Percentiles rank a stretch among this genome's conserved stretches.
These are phyloP conservation scores for Termitomyces sp. DNA, from an alignment of 768 basidiomycete genomes.

Conservation along the genomic window DNA sequence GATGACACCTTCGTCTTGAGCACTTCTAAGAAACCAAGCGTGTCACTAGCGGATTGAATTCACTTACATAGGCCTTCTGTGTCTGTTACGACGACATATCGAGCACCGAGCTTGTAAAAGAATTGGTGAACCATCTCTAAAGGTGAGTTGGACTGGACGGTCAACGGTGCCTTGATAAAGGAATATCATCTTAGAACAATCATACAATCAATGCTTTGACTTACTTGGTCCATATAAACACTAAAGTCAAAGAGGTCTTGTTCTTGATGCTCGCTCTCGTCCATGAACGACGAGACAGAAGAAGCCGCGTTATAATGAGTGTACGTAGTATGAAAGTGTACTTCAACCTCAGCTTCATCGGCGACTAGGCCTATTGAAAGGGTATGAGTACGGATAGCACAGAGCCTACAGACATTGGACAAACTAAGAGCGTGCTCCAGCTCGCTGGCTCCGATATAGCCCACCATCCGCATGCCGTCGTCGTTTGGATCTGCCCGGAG, in stretches of 20 bases:
- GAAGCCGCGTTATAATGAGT: slow-evolving; percentile 45
- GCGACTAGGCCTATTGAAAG: slow-evolving; percentile 64
- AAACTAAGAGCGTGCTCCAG: slow-evolving; percentile 89
- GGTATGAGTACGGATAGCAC: background rate
- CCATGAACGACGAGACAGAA: slow-evolving; percentile 62
- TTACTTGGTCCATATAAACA: slow-evolving; percentile 86
- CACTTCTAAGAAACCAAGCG: background rate
- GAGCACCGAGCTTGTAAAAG: slow-evolving; percentile 91
- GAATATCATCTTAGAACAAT: background rate
- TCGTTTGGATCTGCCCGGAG: slow-evolving; percentile 49
- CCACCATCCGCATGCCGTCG: slow-evolving; percentile 67
- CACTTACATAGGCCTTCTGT: slow-evolving; percentile 75
- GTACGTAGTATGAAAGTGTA: slow-evolving; percentile 60
- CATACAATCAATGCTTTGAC: slow-evolving; percentile 7
- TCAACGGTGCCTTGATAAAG: slow-evolving; percentile 72
- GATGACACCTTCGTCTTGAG: slow-evolving; percentile 81
- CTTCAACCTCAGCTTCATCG: slow-evolving; percentile 62
- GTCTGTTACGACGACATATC: slow-evolving; percentile 86
- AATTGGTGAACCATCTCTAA: slow-evolving; percentile 92
- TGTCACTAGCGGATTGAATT: background rate
- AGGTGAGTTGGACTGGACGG: slow-evolving; percentile 79
- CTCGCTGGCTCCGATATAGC: slow-evolving; percentile 91
- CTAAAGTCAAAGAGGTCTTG: slow-evolving; percentile 76
- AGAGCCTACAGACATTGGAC: slow-evolving; percentile 24
- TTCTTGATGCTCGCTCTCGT: slow-evolving; percentile 29